phyloP scores from a whole-genome alignment of 1,284 basidiomycete genomes.

The Vanrija pseudolonga region DNA sequence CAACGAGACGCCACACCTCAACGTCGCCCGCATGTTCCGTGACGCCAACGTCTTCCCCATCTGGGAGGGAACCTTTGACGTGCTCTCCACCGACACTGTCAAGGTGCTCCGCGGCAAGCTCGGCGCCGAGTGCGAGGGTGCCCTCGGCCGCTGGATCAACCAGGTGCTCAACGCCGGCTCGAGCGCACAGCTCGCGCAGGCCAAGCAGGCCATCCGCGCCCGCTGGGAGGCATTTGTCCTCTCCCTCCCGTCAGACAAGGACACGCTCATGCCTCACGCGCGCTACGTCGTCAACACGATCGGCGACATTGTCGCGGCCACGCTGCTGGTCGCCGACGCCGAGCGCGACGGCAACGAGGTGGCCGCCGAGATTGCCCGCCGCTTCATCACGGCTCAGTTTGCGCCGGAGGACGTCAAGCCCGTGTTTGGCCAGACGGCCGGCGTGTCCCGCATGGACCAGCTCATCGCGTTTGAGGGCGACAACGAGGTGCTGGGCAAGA shows the following conservation, averaged over 20 bases:
- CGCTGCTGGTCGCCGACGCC: slow-evolving; percentile 13
- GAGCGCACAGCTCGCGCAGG: too few relatives aligned
- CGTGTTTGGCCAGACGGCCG: neutral
- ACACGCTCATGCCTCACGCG: slow-evolving; percentile 8
- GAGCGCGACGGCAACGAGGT: slow-evolving; percentile 10
- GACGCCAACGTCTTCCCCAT: slow-evolving; percentile 72
- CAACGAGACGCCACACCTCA: slow-evolving; percentile 56
- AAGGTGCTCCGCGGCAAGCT: slow-evolving; percentile 14
- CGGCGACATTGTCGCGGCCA: slow-evolving; percentile 12
- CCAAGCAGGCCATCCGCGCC: too few relatives aligned
- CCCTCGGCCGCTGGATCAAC: neutral
- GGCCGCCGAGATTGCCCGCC: slow-evolving; percentile 8
- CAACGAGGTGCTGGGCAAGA: neutral
- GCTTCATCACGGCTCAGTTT: slow-evolving; percentile 3
- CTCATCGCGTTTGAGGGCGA: slow-evolving; percentile 16
- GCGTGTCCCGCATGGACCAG: slow-evolving; percentile 9
- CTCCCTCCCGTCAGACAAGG: neutral
- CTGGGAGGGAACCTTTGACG: slow-evolving; percentile 66
- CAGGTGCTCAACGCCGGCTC: neutral
- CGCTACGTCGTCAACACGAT: slow-evolving; percentile 7
- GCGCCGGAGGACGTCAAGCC: neutral
- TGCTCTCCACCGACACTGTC: slow-evolving; percentile 17
- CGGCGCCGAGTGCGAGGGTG: neutral
- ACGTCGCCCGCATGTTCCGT: slow-evolving; percentile 51
- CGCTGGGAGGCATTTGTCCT: neutral